These are phyloP conservation scores for Pulveroboletus sp. DNA, from an alignment of 768 basidiomycete genomes.

Conservation along the genomic window DNA sequence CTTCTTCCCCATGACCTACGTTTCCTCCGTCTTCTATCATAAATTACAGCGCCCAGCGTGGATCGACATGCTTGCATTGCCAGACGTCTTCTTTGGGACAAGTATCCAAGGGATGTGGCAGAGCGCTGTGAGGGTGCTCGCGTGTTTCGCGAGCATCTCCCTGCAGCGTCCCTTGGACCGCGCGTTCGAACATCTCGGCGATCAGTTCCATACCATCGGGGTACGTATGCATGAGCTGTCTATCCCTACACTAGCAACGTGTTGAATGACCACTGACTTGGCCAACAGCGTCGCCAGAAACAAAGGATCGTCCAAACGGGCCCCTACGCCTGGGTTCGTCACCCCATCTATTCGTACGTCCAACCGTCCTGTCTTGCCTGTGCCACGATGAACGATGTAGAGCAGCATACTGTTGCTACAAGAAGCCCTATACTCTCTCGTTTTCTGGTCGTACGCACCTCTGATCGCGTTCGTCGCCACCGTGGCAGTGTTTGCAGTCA, in stretches of 20 bases:
- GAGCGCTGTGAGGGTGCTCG: background rate
- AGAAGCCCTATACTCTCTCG: background rate
- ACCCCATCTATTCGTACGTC: slow-evolving; percentile 12
- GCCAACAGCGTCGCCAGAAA: slow-evolving; percentile 10
- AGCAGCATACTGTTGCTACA: background rate
- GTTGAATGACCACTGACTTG: background rate
- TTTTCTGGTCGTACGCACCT: slow-evolving; percentile 13
- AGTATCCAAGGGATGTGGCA: background rate
- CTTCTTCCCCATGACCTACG: background rate
- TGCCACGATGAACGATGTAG: background rate
- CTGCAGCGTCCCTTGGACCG: background rate
- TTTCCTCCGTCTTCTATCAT: background rate
- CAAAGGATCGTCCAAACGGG: slow-evolving; percentile 11
- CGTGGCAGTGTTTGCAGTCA: background rate
- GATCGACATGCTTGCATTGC: slow-evolving; percentile 2
- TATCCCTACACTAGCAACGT: too few relatives aligned
- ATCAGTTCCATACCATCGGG: slow-evolving; percentile 8
- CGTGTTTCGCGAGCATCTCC: background rate
- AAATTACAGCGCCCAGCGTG: slow-evolving; percentile 5
- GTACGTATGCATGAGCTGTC: background rate
- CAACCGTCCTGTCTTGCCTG: too few relatives aligned
- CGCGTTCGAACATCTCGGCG: slow-evolving; percentile 1
- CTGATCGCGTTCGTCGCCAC: background rate
- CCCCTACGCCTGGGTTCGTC: slow-evolving; percentile 13
- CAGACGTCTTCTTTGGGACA: background rate